Evolutionary conservation across 2,329 filamentous ascomycete species (phyloP), one percentile per base, ranked within the genome.

Genomic region (Scorias spongiosa): DNA sequence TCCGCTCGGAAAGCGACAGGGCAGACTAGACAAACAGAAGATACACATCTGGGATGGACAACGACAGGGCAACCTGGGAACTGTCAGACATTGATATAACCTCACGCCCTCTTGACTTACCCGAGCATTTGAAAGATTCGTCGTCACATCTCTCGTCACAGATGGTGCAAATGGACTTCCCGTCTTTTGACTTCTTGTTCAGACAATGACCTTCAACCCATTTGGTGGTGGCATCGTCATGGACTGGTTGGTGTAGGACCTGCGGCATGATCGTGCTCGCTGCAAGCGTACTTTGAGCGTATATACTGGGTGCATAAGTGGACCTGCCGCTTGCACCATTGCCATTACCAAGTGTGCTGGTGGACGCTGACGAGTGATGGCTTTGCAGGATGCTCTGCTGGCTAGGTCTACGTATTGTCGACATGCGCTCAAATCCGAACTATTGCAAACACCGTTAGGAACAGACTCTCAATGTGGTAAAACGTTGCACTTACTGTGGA

Each of bases 121-220:
- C 67, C 52, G 66, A 71, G 61, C 84, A 91, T 52, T 75, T 75
- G 64, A 85, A 91, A 42, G 84, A 74, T 7, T 82, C 83, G 42
- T 89, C 84, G 39, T 72, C 70, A 29, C 81, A 75, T 47, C 76
- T 79, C 40, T 89, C 84, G 39, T 87, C 81, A 56, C 84, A 91
- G 40, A 89, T 72, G 1, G 76, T 76, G 60, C 84, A 91, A 5
- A 70, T 67, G 0, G 75, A 75, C 34, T 70, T 68, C 11, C 66
- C 65, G 52, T 88, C 82, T 12, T 71, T 66, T 1, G 67, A 57
- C 43, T 70, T 69, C 69, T 76, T 82, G 47, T 79, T 74, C 64
- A 91, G 75, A 61, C 82, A 88, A 64, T 91, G 84, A 0, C 84
- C 84, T 61, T 91, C 84, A 1, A 86, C 81, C 84, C 84, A 91